Evolutionary conservation across 1,284 basidiomycete genomes (phyloP), one percentile per base, ranked within the genome.

Genomic region (Polyporus tsugae): DNA sequence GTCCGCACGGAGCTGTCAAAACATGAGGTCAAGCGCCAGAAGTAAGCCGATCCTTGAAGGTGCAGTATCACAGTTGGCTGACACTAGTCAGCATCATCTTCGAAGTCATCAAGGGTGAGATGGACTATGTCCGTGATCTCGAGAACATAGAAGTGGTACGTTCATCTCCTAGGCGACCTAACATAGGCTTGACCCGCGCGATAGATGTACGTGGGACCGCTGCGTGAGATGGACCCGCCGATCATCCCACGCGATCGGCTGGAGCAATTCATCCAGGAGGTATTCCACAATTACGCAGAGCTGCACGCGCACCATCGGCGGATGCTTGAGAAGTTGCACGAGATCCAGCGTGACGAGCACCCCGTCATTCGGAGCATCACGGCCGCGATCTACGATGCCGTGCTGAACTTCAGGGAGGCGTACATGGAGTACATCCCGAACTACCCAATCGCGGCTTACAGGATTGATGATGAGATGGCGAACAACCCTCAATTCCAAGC

Each of bases 61-160:
- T 6, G 22, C 22, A 49, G 19, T 17, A 49, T 52, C 33, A 17
- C 22, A 17, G 3, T 10, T 49, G 11, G 22, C 13, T 49, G 41
- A 70, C n/a, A 10, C 66, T 46, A 59, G 36, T 22, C 68, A 96
- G 95, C 53, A 90, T 94, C 73, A 97, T 99, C 61, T 97, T 97
- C 76, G 97, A 99, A 81, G 83, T 99, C 60, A 97, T 99, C 77
- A 93, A 97, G 76, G 94, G 93, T 67, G 97, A 99, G 81, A 97
- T 97, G 91, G 89, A 91, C 63, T 99, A 98, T 78, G 94, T 98
- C 13, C 91, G 91, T 67, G 98, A 99, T 83, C 82, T 99, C 36
- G 93, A 97, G 77, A 92, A 93, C 65, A 92, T 99, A 66, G 93
- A 95, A 70, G 86, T 83, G 64, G 94, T 95, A 68, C 63, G 88